Conservation (phyloP, 768 basidiomycete genomes). For the Phaeotremella skinneri region DNA sequence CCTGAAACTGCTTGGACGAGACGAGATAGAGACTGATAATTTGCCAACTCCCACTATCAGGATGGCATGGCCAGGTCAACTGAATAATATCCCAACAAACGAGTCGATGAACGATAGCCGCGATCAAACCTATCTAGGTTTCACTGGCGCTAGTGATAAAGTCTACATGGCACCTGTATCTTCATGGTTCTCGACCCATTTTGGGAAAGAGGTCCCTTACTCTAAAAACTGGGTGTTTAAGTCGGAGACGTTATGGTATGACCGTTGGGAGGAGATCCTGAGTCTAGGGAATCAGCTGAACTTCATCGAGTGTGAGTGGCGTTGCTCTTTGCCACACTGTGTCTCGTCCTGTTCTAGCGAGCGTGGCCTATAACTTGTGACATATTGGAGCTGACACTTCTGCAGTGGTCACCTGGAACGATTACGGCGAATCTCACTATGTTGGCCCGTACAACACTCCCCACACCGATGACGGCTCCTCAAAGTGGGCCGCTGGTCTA, state of each 20-base stretch:
- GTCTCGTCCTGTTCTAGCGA: neutral
- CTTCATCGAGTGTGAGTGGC: slow-evolving; percentile 38
- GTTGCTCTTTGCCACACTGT: neutral
- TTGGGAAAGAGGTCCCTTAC: slow-evolving; percentile 45
- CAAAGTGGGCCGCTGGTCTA: slow-evolving; percentile 44
- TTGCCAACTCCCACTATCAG: slow-evolving; percentile 27
- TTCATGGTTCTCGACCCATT: slow-evolving; percentile 49
- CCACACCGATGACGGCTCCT: slow-evolving; percentile 49
- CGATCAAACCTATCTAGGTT: slow-evolving; percentile 34
- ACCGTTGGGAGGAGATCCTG: slow-evolving; percentile 48
- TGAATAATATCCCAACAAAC: slow-evolving; percentile 40
- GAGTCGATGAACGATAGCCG: slow-evolving; percentile 26
- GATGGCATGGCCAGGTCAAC: slow-evolving; percentile 48
- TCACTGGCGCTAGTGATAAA: slow-evolving; percentile 21
- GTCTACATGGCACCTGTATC: slow-evolving; percentile 46
- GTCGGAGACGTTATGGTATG: slow-evolving; percentile 47
- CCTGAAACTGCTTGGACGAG: slow-evolving; percentile 3
- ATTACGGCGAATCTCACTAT: slow-evolving; percentile 50
- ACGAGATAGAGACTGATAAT: neutral
- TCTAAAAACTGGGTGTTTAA: slow-evolving; percentile 51
- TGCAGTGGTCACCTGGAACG: slow-evolving; percentile 43
- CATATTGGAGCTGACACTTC: too few relatives aligned
- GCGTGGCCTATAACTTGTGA: too few relatives aligned
- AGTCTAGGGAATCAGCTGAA: slow-evolving; percentile 32
- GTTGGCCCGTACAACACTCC: slow-evolving; percentile 44